A percentile compares a stretch with the other conserved stretches of the same genome.
These are phyloP conservation scores for Ganoderma sinense DNA, from an alignment of 1,284 basidiomycete genomes.

Conservation along the genomic window DNA sequence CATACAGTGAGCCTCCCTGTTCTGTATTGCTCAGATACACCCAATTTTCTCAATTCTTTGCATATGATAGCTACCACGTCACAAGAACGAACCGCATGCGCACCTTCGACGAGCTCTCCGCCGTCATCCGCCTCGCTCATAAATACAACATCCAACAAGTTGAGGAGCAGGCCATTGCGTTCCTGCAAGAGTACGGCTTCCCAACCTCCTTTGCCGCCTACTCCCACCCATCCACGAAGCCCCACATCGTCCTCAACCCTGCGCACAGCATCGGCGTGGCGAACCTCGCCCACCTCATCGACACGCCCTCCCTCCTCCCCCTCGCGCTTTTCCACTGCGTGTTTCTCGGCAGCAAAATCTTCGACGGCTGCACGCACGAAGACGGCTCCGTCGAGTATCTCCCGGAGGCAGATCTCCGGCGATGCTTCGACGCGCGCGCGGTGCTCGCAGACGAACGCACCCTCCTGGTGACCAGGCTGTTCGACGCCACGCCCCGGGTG, in stretches of 20 bases:
- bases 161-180: not conserved
- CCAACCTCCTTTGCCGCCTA: not conserved
- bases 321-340: slow-evolving; percentile 5
- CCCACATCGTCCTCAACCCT: not conserved
- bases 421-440: not conserved
- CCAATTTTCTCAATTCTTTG: no score
- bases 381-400: slow-evolving; percentile 8
- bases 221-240: not conserved
- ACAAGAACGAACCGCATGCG: no score
- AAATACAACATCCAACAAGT: not conserved
- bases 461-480: not conserved
- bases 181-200: not conserved
- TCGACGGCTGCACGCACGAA: slow-evolving; percentile 10
- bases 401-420: not conserved
- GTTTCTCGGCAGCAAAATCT: not conserved
- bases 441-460: not conserved
- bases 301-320: slow-evolving; percentile 6
- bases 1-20: not conserved
- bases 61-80: no score
- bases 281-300: slow-evolving; percentile 10
- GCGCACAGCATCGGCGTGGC: slow-evolving; percentile 6
- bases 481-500: not conserved
- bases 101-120: no score
- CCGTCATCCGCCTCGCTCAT: no score
- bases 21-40: no score